phyloP scores from a whole-genome alignment of 805 yeast genomes.

The Saccharomyces jurei region DNA sequence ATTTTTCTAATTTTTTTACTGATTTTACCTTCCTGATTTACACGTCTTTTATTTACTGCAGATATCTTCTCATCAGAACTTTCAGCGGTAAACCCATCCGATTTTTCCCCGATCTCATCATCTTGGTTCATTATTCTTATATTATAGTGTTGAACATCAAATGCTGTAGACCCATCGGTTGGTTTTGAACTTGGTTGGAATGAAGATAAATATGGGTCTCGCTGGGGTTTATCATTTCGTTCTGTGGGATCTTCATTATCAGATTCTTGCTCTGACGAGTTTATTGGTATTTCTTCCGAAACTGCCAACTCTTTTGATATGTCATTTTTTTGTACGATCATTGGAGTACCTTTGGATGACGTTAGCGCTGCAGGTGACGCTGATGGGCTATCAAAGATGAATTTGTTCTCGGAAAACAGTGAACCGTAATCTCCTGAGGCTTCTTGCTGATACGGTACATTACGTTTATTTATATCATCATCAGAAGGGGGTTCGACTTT shows the following conservation, averaged over 20 bases:
- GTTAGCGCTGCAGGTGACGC: constrained; percentile 5
- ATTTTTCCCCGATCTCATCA: background rate
- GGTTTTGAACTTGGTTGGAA: background rate
- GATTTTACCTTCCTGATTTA: background rate
- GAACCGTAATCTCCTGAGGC: background rate
- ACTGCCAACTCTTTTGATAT: background rate
- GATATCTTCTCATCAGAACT: background rate
- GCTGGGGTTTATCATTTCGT: background rate
- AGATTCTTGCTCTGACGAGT: background rate
- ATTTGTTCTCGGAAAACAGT: background rate
- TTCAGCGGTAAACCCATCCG: background rate
- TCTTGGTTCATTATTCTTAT: background rate
- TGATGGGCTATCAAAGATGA: background rate
- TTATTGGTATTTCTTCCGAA: background rate
- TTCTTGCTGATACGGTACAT: background rate
- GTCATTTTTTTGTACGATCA: background rate
- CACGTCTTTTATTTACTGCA: background rate
- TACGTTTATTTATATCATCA: background rate
- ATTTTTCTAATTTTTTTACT: background rate
- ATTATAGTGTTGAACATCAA: background rate
- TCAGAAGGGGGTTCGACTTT: background rate
- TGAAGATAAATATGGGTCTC: background rate
- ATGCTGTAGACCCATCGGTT: background rate
- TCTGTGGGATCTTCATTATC: background rate
- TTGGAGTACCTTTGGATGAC: constrained; percentile 3